Evolutionary conservation across 2,329 filamentous ascomycete species (phyloP), one percentile per base, ranked within the genome.

Genomic region (Trichoderma koningiopsis): DNA sequence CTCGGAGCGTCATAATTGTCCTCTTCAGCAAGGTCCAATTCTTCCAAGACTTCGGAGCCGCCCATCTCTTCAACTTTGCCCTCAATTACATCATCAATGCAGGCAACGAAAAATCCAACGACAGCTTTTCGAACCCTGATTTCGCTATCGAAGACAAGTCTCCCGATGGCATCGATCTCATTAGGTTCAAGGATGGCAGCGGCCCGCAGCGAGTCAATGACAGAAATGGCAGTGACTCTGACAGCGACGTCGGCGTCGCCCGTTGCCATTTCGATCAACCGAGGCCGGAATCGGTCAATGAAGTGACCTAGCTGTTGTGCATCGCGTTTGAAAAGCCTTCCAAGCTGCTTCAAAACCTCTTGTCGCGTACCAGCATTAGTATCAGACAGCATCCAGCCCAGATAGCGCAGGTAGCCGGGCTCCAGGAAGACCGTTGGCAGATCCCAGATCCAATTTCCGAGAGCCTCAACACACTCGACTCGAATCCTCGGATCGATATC

Each of bases 301-400:
- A 98, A 99, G 70, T 94, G 92, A 69, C 93, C 92, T 64, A 99
- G 83, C 72, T 96, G 88, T 77, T 93, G 93, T 65, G 94, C 89
- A 72, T 92, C 90, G 70, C 92, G 89, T 75, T 89, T 91, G 80
- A 96, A 95, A 5, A 99, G 86, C 69, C 88, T 89, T 27, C 88
- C 85, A 16, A 99, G 84, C 78, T 98, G 94, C 75, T 90, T 92
- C 53, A 99, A 81, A 2, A 96, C 93, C 78, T 97, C 94, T n/a
- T 91, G 86, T 66, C 96, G 88, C 27, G 93, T 94, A 10, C 89
- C 82, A 0, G 90, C 85, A 70, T 90, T 86, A 4, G 89, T 86
- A 77, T 99, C 96, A 5, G 94, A 97, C 35, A 99, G 85, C 76
- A 97, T 90, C 96, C 96, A 99, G 64, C 96, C 96, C 6, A 99